These are phyloP conservation scores for Raffaelea deltoideospora DNA, from an alignment of 2,329 filamentous ascomycete species.

Conservation along the genomic window DNA sequence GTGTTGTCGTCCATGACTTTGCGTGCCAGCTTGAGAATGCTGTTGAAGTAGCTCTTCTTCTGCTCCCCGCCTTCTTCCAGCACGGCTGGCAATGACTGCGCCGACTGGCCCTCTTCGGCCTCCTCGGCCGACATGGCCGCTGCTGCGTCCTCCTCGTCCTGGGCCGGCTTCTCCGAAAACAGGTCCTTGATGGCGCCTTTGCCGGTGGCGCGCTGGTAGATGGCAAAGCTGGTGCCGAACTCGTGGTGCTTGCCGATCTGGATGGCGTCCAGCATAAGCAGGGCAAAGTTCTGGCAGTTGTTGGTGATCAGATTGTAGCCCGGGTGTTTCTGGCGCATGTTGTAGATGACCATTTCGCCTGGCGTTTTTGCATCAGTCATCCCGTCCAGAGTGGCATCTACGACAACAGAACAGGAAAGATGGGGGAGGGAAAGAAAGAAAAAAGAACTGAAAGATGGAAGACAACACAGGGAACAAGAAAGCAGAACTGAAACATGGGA, in stretches of 20 bases:
- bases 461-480: no score
- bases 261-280: slow-evolving; percentile 37
- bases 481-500: no score
- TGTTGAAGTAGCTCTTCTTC: slow-evolving; percentile 14
- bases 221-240: slow-evolving; percentile 36
- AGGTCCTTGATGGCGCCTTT: slow-evolving; percentile 34
- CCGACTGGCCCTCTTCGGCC: slow-evolving; percentile 14
- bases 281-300: slow-evolving; percentile 43
- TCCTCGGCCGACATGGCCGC: slow-evolving; percentile 16
- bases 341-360: slow-evolving; percentile 37
- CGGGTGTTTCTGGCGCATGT: slow-evolving; percentile 30
- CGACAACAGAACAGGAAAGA: no score
- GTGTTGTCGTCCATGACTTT: slow-evolving; percentile 40
- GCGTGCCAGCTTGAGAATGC: slow-evolving; percentile 31
- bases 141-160: slow-evolving; percentile 1
- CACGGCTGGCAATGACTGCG: slow-evolving; percentile 5
- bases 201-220: slow-evolving; percentile 35
- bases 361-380: no score
- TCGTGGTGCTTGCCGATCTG: slow-evolving; percentile 32
- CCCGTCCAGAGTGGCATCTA: no score
- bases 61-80: slow-evolving; percentile 4
- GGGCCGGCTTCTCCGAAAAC: slow-evolving; percentile 16
- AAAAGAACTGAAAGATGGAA: no score
- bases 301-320: slow-evolving; percentile 44
- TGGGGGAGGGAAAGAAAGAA: no score